phyloP scores from a whole-genome alignment of 306 rosid genomes.

The Arachis hypogaea region DNA sequence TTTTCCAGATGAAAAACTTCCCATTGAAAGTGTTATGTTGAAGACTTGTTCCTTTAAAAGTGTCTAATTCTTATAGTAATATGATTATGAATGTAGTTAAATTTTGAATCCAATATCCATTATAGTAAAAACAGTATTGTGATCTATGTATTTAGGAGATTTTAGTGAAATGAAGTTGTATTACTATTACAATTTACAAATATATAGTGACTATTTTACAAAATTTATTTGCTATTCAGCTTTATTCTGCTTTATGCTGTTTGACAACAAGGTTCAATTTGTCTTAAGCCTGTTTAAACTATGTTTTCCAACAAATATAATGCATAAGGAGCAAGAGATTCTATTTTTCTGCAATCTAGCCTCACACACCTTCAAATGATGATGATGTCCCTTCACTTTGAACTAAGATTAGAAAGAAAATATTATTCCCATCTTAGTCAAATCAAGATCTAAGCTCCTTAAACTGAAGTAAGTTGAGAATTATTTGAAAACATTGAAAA shows the following conservation, averaged over 20 bases:
- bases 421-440: too few relatives aligned
- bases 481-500: conserved; percentile 3
- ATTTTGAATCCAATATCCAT: neutral
- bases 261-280: too few relatives aligned
- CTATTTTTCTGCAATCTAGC: too few relatives aligned
- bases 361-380: too few relatives aligned
- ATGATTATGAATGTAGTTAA: neutral
- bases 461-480: neutral
- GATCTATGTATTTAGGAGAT: neutral
- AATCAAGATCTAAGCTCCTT: neutral
- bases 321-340: too few relatives aligned
- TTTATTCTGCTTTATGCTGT: too few relatives aligned
- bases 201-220: too few relatives aligned
- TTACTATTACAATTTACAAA: neutral
- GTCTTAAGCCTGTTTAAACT: neutral
- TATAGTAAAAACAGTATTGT: neutral
- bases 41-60: conserved; percentile 44
- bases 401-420: too few relatives aligned
- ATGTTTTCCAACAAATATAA: neutral
- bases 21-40: conserved; percentile 61
- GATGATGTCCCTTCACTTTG: too few relatives aligned
- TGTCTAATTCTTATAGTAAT: neutral
- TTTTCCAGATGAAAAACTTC: conserved; percentile 56
- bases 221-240: too few relatives aligned
- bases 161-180: neutral